phyloP scores from a whole-genome alignment of 2,329 filamentous ascomycete genomes.

The Diaporthe vaccinii region DNA sequence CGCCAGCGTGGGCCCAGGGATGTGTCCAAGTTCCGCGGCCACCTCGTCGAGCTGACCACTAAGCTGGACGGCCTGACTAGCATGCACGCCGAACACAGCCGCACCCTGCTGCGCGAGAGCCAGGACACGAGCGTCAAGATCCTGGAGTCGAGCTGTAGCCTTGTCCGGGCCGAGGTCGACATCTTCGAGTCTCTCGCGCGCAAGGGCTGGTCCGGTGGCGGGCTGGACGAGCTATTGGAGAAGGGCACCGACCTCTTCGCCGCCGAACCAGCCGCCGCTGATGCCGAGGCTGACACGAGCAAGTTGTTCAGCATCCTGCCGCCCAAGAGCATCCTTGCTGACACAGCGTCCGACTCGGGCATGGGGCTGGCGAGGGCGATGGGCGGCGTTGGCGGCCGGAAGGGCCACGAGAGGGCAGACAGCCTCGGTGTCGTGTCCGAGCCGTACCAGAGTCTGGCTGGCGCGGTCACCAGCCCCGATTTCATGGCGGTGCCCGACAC shows the following conservation, averaged over 20 bases:
- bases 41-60: slow-evolving; percentile 73
- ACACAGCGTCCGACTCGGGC: slow-evolving; percentile 57
- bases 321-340: slow-evolving; percentile 73
- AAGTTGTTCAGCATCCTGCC: slow-evolving; percentile 76
- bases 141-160: slow-evolving; percentile 74
- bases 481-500: slow-evolving; percentile 52
- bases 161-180: slow-evolving; percentile 77
- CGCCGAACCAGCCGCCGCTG: slow-evolving; percentile 49
- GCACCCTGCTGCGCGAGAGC: slow-evolving; percentile 71
- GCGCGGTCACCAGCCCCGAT: slow-evolving; percentile 55
- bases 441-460: slow-evolving; percentile 70
- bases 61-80: slow-evolving; percentile 74
- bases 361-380: slow-evolving; percentile 34
- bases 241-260: slow-evolving; percentile 73
- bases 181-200: slow-evolving; percentile 76
- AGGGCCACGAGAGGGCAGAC: slow-evolving; percentile 62
- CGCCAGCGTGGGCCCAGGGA: slow-evolving; percentile 69
- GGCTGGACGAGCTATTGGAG: slow-evolving; percentile 75
- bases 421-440: slow-evolving; percentile 67
- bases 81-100: slow-evolving; percentile 72
- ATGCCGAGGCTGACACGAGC: slow-evolving; percentile 50
- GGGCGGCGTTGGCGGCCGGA: slow-evolving; percentile 36
- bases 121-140: slow-evolving; percentile 75
- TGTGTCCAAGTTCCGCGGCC: slow-evolving; percentile 71
- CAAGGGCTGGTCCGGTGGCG: slow-evolving; percentile 77